phyloP scores from a whole-genome alignment of 73 alveolate genomes.

The Diophrys sp. region DNA sequence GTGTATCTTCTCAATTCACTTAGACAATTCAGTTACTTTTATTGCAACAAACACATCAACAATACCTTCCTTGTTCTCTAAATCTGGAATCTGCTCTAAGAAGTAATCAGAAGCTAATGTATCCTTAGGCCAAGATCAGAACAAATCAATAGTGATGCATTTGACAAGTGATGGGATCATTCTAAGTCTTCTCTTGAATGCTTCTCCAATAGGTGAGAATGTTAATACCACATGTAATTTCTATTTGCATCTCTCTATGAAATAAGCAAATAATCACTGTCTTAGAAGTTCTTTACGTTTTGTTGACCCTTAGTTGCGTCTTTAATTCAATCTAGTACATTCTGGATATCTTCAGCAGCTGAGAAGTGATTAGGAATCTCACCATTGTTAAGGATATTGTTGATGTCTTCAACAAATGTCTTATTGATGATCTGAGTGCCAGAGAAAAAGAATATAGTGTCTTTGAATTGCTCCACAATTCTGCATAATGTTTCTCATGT shows the following conservation, averaged over 20 bases:
- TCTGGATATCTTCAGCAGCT: constrained; percentile 76
- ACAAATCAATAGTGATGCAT: constrained; percentile 97
- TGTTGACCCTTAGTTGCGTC: constrained; percentile 56
- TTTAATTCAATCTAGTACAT: constrained; percentile 71
- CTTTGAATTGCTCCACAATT: constrained; percentile 83
- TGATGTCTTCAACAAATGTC: constrained; percentile 95
- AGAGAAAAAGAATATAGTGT: constrained; percentile 89
- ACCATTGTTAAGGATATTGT: constrained; percentile 96
- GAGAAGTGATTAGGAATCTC: constrained; percentile 97
- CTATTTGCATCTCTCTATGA: constrained; percentile 67
- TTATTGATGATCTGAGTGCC: constrained; percentile 97
- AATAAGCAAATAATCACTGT: constrained; percentile 49
- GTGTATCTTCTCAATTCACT: constrained; percentile 94
- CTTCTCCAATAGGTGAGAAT: constrained; percentile 98
- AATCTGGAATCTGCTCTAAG: constrained; percentile 73
- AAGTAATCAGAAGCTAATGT: constrained; percentile 96
- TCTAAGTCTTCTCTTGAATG: constrained; percentile 91
- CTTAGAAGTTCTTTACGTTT: constrained; percentile 33
- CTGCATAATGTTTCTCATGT: constrained; percentile 79
- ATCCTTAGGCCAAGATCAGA: constrained; percentile 98
- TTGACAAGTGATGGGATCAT: constrained; percentile 99
- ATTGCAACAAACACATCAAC: constrained; percentile 95
- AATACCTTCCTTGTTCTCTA: constrained; percentile 85
- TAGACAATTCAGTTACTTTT: constrained; percentile 86
- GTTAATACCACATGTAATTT: constrained; percentile 86